A percentile compares a stretch with the other conserved stretches of the same genome.
Evolutionary conservation across 768 basidiomycete genomes (phyloP).

Genomic region (Collybia nuda): DNA sequence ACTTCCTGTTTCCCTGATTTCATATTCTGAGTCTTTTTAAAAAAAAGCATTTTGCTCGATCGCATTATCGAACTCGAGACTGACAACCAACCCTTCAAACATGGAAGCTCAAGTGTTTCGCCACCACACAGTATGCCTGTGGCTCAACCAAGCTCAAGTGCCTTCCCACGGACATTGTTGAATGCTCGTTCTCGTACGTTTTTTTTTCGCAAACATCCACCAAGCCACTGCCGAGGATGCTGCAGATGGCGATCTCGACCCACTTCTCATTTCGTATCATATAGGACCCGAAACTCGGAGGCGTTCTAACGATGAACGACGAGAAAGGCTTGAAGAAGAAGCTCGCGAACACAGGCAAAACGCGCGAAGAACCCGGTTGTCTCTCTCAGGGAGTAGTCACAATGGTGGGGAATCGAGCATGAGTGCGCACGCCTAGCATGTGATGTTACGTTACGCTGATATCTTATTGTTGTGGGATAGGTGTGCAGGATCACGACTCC

Average conservation of each 20-base stretch:
- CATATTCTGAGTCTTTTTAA: slow-evolving; percentile 3
- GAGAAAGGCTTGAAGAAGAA: slow-evolving; percentile 45
- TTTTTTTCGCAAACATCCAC: slow-evolving; percentile 46
- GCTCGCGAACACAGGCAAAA: slow-evolving; percentile 36
- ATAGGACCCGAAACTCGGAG: slow-evolving; percentile 43
- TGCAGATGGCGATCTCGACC: slow-evolving; percentile 47
- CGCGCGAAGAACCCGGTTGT: slow-evolving; percentile 12
- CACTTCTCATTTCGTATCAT: slow-evolving; percentile 42
- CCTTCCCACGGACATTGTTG: slow-evolving; percentile 48
- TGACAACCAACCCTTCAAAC: slow-evolving; percentile 29
- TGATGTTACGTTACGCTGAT: slow-evolving; percentile 3
- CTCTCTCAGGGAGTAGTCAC: slow-evolving; percentile 18
- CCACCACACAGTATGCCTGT: slow-evolving; percentile 12
- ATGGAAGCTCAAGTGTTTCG: slow-evolving; percentile 16
- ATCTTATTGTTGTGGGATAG: slow-evolving; percentile 3
- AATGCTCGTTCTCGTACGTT: slow-evolving; percentile 39
- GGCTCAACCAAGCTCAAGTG: slow-evolving; percentile 40
- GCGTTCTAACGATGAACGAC: slow-evolving; percentile 41
- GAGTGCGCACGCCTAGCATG: not conserved
- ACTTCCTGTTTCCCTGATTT: not conserved
- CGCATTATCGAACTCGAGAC: slow-evolving; percentile 63
- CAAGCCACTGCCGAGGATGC: slow-evolving; percentile 46
- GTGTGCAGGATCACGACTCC: not conserved
- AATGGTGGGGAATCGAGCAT: slow-evolving; percentile 36
- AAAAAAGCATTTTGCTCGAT: slow-evolving; percentile 57